A percentile compares a stretch with the other conserved stretches of the same genome.
Conservation (phyloP, 1,139 yeast species). For the Geotrichum histeridarum region DNA sequence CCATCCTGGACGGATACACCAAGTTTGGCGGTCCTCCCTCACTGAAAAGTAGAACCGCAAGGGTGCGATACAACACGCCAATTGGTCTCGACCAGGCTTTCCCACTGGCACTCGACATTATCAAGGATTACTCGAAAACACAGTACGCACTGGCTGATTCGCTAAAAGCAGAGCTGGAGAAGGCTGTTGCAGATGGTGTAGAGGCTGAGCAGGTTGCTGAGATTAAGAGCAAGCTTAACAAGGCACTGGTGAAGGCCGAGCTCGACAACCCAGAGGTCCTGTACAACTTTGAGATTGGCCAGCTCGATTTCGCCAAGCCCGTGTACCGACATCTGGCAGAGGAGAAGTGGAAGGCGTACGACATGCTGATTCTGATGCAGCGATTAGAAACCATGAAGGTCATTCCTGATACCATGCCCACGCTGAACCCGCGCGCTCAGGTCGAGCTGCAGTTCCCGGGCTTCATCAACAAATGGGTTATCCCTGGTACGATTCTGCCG, state of each 20-base stretch:
- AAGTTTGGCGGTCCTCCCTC: constrained; percentile 45
- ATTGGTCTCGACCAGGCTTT: constrained; percentile 66
- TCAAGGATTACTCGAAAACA: constrained; percentile 44
- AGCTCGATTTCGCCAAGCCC: constrained; percentile 66
- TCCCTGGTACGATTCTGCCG: constrained; percentile 73
- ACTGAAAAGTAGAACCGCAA: constrained; percentile 43
- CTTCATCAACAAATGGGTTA: constrained; percentile 62
- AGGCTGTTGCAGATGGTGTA: constrained; percentile 13
- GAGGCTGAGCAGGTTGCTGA: constrained; percentile 15
- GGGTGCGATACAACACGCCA: constrained; percentile 59
- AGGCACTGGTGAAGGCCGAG: constrained; percentile 53
- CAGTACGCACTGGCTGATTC: constrained; percentile 35
- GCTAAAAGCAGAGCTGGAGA: constrained; percentile 24
- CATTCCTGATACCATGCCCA: constrained; percentile 91
- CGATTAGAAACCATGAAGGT: constrained; percentile 79
- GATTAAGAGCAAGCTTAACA: constrained; percentile 18
- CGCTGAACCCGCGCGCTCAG: constrained; percentile 76
- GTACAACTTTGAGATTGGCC: constrained; percentile 51
- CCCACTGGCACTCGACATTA: constrained; percentile 56
- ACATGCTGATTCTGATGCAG: constrained; percentile 73
- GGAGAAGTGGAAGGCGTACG: constrained; percentile 66
- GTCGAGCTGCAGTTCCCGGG: constrained; percentile 70
- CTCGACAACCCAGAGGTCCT: constrained; percentile 74
- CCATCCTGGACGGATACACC: constrained; percentile 37
- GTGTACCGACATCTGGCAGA: constrained; percentile 67